Conservation (phyloP, 352 stramenopile species). For the Phytophthora tentaculata region DNA sequence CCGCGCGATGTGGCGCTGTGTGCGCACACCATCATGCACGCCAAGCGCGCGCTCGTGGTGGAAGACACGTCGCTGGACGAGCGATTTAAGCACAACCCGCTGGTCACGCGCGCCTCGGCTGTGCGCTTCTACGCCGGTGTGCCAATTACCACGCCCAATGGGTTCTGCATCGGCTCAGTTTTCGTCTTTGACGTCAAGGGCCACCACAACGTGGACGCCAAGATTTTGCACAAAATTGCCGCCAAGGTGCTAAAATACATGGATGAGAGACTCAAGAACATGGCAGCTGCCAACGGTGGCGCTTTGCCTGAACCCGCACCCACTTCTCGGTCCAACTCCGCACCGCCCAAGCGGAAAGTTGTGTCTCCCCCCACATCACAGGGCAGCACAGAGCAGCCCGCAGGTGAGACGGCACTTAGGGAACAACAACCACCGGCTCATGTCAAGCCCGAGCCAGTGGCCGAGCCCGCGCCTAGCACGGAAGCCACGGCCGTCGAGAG, state of each 20-base stretch:
- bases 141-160: slow-evolving; percentile 78
- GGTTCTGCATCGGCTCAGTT: slow-evolving; percentile 84
- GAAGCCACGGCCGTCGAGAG: slow-evolving; percentile 35
- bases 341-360: slow-evolving; percentile 26
- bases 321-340: slow-evolving; percentile 11
- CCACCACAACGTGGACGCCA: slow-evolving; percentile 76
- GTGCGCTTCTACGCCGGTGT: slow-evolving; percentile 87
- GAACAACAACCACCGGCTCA: slow-evolving; percentile 49
- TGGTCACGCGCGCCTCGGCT: slow-evolving; percentile 81
- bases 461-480: slow-evolving; percentile 12
- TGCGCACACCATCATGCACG: slow-evolving; percentile 89
- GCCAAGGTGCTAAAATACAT: slow-evolving; percentile 91
- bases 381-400: slow-evolving; percentile 46
- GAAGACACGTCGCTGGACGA: slow-evolving; percentile 85
- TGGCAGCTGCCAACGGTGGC: slow-evolving; percentile 33
- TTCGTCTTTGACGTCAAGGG: slow-evolving; percentile 90
- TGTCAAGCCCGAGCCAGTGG: slow-evolving; percentile 41
- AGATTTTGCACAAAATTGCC: slow-evolving; percentile 88
- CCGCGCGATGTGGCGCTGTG: slow-evolving; percentile 84
- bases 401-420: slow-evolving; percentile 61
- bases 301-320: slow-evolving; percentile 13
- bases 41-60: slow-evolving; percentile 80
- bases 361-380: slow-evolving; percentile 36
- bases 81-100: slow-evolving; percentile 83
- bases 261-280: slow-evolving; percentile 78